Evolutionary conservation across 2,329 filamentous ascomycete genomes (phyloP).

Genomic region (Penicillium sp.): DNA sequence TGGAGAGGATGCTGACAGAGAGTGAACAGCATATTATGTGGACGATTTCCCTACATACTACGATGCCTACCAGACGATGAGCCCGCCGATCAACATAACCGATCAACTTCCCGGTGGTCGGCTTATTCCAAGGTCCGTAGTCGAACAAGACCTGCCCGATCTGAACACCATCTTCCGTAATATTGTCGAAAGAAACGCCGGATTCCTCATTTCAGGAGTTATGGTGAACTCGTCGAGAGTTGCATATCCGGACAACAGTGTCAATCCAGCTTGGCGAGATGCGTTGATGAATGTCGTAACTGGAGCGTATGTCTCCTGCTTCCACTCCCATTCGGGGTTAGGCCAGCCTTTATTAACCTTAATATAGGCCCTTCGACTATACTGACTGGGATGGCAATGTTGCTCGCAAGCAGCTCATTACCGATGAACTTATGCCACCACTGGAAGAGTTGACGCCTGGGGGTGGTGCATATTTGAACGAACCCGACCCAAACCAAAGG

Average conservation of each 20-base stretch:
- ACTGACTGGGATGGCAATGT: neutral
- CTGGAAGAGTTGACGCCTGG: conserved; percentile 11
- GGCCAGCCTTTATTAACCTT: neutral
- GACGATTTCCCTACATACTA: conserved; percentile 46
- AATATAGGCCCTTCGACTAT: conserved; percentile 5
- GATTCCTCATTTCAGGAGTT: conserved; percentile 9
- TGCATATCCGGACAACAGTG: conserved; percentile 7
- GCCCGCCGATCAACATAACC: conserved; percentile 33
- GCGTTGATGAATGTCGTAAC: conserved; percentile 6
- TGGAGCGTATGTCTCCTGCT: neutral
- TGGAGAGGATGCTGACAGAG: neutral
- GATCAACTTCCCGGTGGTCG: conserved; percentile 17
- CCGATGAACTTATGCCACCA: conserved; percentile 5
- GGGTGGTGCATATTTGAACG: conserved; percentile 23
- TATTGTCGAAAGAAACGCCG: conserved; percentile 3
- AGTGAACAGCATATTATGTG: conserved; percentile 7
- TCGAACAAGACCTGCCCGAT: conserved; percentile 2
- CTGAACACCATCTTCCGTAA: conserved; percentile 2
- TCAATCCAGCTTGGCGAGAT: conserved; percentile 13
- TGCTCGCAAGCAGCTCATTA: conserved; percentile 5
- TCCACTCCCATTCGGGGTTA: too few relatives aligned
- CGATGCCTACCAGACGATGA: conserved; percentile 73
- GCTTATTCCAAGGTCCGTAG: conserved; percentile 13
- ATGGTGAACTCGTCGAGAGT: conserved; percentile 10
- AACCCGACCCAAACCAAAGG: conserved; percentile 20